Evolutionary conservation across 2,329 filamentous ascomycete genomes (phyloP).

Genomic region (Byssothecium circinans): DNA sequence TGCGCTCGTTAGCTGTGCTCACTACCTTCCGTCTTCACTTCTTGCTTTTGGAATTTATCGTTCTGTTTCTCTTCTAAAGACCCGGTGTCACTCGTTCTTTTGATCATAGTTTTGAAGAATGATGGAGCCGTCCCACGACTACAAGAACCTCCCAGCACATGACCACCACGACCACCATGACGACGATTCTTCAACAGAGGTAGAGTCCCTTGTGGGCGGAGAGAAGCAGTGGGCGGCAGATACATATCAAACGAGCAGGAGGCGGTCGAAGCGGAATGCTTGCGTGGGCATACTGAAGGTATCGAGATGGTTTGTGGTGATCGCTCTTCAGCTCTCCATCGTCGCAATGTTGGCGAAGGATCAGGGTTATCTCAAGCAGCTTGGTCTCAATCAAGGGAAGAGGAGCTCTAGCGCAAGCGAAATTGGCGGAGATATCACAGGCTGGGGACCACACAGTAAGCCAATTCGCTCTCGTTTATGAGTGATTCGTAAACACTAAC

Average conservation of each 20-base stretch:
- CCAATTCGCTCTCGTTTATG: not conserved
- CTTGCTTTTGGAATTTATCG: constrained; percentile 2
- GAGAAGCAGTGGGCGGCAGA: constrained; percentile 30
- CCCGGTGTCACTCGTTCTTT: constrained; percentile 22
- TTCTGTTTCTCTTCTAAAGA: constrained; percentile 7
- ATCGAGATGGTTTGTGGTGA: constrained; percentile 34
- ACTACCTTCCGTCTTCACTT: constrained; percentile 15
- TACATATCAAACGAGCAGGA: constrained; percentile 19
- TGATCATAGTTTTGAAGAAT: constrained; percentile 7
- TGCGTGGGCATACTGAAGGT: constrained; percentile 21
- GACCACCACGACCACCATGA: constrained; percentile 31
- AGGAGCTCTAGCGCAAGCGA: constrained; percentile 29
- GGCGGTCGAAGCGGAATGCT: constrained; percentile 20
- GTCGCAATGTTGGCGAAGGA: constrained; percentile 34
- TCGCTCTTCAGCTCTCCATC: constrained; percentile 34
- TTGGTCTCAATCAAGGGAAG: constrained; percentile 17
- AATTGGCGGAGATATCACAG: constrained; percentile 38
- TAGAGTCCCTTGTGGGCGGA: constrained; percentile 33
- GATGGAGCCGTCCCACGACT: constrained; percentile 36
- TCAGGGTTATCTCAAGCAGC: constrained; percentile 29
- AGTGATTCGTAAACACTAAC: constrained; percentile 3
- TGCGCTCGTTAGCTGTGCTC: constrained; percentile 34
- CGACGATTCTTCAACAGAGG: constrained; percentile 38
- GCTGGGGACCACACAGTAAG: constrained; percentile 37
- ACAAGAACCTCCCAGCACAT: constrained; percentile 27